Evolutionary conservation across 23 red algal genomes (phyloP).

Genomic region (Agarophyton chilense): DNA sequence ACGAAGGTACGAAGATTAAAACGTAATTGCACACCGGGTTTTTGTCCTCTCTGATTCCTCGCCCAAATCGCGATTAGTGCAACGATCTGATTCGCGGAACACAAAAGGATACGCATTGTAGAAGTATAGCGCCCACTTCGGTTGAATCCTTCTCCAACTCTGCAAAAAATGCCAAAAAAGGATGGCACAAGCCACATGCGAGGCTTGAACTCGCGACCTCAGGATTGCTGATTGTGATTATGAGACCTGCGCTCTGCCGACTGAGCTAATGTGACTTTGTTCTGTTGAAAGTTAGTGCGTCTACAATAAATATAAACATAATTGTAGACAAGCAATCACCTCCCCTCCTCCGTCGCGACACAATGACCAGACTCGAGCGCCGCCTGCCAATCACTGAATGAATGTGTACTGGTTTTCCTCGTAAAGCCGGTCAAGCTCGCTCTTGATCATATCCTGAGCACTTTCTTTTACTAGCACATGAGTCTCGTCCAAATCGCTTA

Average conservation of each 20-base stretch:
- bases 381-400: constrained; percentile 37
- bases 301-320: too few relatives aligned
- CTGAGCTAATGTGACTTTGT: constrained; percentile 75
- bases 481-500: constrained; percentile 91
- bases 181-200: constrained; percentile 7
- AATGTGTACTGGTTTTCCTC: constrained; percentile 93
- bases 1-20: too few relatives aligned
- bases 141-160: not conserved
- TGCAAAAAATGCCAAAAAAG: not conserved
- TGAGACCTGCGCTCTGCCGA: constrained; percentile 84
- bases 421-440: constrained; percentile 88
- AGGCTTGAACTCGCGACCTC: constrained; percentile 63
- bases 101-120: too few relatives aligned
- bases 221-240: constrained; percentile 60
- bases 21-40: too few relatives aligned
- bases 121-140: too few relatives aligned
- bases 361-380: too few relatives aligned
- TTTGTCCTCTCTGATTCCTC: too few relatives aligned
- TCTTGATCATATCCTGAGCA: constrained; percentile 73
- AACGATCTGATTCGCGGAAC: too few relatives aligned
- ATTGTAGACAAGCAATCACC: too few relatives aligned
- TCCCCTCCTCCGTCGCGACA: too few relatives aligned
- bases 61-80: too few relatives aligned
- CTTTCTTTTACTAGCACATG: constrained; percentile 82
- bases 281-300: not conserved